Percentiles rank a stretch among this genome's conserved stretches.
phyloP scores from a whole-genome alignment of 2,329 filamentous ascomycete genomes.

The Podosphaera fusca region DNA sequence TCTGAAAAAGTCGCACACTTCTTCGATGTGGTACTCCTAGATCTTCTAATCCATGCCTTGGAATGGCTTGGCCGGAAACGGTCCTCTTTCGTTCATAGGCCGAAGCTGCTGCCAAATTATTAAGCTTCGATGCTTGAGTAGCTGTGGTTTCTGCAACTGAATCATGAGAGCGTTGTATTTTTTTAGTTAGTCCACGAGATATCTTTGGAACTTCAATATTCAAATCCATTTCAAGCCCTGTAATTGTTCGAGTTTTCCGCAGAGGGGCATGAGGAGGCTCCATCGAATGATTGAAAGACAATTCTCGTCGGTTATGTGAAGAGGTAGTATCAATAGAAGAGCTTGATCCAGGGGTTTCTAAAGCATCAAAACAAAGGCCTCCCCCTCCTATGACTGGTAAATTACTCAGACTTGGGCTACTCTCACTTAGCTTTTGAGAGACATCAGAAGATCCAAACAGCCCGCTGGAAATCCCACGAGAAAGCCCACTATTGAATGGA shows the following conservation, averaged over 20 bases:
- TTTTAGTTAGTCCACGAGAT: constrained; percentile 15
- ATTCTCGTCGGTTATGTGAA: constrained; percentile 12
- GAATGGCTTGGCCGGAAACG: constrained; percentile 58
- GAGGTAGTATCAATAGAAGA: constrained; percentile 17
- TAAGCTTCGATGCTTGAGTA: constrained; percentile 9
- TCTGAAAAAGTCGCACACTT: constrained; percentile 45
- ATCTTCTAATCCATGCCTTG: constrained; percentile 32
- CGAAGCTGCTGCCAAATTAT: constrained; percentile 7
- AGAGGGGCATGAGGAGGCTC: constrained; percentile 26
- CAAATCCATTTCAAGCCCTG: constrained; percentile 16
- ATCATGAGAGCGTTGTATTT: constrained; percentile 13
- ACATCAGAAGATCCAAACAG: constrained; percentile 14
- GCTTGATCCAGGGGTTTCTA: constrained; percentile 38
- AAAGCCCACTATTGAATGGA: constrained; percentile 16
- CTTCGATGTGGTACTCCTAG: constrained; percentile 39
- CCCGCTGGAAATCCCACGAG: constrained; percentile 11
- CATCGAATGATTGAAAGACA: constrained; percentile 12
- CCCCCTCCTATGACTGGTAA: constrained; percentile 14
- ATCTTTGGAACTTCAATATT: constrained; percentile 17
- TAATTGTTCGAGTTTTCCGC: constrained; percentile 16
- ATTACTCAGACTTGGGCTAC: constrained; percentile 16
- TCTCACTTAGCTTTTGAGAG: constrained; percentile 16
- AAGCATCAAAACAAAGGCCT: constrained; percentile 24
- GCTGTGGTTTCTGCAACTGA: constrained; percentile 12
- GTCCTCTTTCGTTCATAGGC: constrained; percentile 62